Evolutionary conservation across 2,329 filamentous ascomycete genomes (phyloP), one percentile per base, ranked within the genome.

Genomic region (Dryadomyces quercus-mongolicae): DNA sequence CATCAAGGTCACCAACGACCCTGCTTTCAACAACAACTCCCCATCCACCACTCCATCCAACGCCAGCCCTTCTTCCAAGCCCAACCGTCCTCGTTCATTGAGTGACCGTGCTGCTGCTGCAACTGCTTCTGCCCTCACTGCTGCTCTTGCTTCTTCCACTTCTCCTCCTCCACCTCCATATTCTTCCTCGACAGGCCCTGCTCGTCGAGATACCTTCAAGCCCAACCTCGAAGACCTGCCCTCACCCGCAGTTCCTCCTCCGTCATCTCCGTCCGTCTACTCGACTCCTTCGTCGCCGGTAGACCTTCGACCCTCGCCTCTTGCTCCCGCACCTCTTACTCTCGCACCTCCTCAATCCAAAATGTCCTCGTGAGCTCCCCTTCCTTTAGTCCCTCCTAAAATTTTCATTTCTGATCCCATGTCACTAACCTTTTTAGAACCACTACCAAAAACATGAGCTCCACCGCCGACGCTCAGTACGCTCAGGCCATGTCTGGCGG

Each of bases 351-450:
- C 53, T 36, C n/a, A 13, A 44, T 38, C 56, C 51, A 48, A 49
- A 57, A 59, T 58, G 58, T 58, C 58, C 48, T 59, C 58, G 58
- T 59, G 50, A 51, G 57, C 45, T 13, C 16, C 49, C 45, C 16
- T 51, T n/a, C 18, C 36, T 12, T 31, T 12, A 22, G 31, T 48
- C 22, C 2, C 18, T 5, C 16, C 7, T n/a, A n/a, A 25, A 5
- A 1, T 34, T n/a, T 5, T 1, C 34, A 5, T 15, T 31, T 8
- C n/a, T 47, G 13, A 16, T 3, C 16, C 20, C n/a, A 38, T 16
- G 22, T 45, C 34, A n/a, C 43, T 54, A 22, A 46, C 49, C 8
- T 7, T 9, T n/a, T 31, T 49, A 55, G 51, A 49, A 52, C 55
- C 45, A 46, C 25, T 31, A 31, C 57, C 53, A 59, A 59, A 45